Conservation (phyloP, 2,329 filamentous ascomycete genomes). For the Arthrobotrys sinensis region DNA sequence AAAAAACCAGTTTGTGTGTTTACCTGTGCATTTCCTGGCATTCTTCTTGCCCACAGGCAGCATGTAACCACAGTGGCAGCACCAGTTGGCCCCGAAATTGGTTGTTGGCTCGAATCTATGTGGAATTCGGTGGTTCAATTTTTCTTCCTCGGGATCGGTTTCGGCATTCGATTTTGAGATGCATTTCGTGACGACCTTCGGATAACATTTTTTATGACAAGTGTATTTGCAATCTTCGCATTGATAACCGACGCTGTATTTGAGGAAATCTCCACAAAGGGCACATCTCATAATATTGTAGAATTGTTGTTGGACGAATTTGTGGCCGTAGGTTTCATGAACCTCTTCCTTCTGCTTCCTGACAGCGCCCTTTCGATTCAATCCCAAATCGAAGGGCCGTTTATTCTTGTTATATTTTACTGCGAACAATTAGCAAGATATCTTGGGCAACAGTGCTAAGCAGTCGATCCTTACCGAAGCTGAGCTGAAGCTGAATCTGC, state of each 20-base stretch:
- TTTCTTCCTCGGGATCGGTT: slow-evolving; percentile 97
- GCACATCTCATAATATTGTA: slow-evolving; percentile 99
- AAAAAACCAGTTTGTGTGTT: slow-evolving; percentile 63
- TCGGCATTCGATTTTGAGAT: slow-evolving; percentile 99
- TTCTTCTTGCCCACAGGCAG: slow-evolving; percentile 95
- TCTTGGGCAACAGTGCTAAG: neutral
- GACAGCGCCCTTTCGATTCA: slow-evolving; percentile 94
- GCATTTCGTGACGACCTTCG: slow-evolving; percentile 97
- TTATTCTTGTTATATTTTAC: slow-evolving; percentile 89
- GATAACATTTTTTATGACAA: slow-evolving; percentile 97
- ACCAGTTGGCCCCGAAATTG: slow-evolving; percentile 99
- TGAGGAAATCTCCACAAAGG: slow-evolving; percentile 96
- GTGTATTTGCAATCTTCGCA: slow-evolving; percentile 99
- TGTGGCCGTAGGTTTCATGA: slow-evolving; percentile 99
- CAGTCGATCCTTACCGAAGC: slow-evolving; percentile 75
- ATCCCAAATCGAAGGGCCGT: slow-evolving; percentile 85
- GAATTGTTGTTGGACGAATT: slow-evolving; percentile 98
- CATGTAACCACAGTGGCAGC: slow-evolving; percentile 97
- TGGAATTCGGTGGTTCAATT: slow-evolving; percentile 99
- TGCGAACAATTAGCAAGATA: slow-evolving; percentile 65
- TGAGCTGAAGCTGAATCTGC: slow-evolving; percentile 89
- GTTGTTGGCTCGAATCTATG: slow-evolving; percentile 97
- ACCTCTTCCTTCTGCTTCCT: slow-evolving; percentile 98
- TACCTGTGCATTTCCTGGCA: slow-evolving; percentile 90
- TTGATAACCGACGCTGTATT: slow-evolving; percentile 98